Evolutionary conservation across 2,329 filamentous ascomycete species (phyloP), one percentile per base, ranked within the genome.

Genomic region (Apiospora saccharicola): DNA sequence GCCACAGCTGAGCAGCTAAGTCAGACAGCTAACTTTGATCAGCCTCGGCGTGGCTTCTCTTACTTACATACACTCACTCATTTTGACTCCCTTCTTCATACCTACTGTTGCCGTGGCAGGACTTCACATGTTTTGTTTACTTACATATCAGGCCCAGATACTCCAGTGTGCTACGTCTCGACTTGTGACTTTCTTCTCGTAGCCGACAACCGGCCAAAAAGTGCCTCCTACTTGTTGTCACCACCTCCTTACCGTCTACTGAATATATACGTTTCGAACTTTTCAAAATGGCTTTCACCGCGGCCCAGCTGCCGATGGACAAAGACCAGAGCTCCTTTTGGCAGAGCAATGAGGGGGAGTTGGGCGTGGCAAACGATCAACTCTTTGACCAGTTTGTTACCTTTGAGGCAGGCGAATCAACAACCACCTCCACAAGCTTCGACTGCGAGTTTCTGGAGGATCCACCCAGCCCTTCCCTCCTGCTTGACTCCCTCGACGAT

Each of bases 341-440:
- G 79, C 72, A 73, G 41, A 77, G 80, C 72, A 78, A 77, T 75
- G 79, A 78, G 49, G 79, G 79, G 74, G 74, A 78, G 8, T 75
- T 70, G 67, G 49, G 34, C 26, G 74, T 76, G 74, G 71, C 77
- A 70, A 74, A 71, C 44, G 79, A 80, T 22, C 77, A 77, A 72
- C 78, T 80, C 78, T 80, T 80, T 79, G 80, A 81, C 53, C 78
- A 81, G 57, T 81, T 77, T 69, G 67, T 81, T 70, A 79, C 76
- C 77, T 81, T 80, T 78, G 80, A 81, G 49, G 13, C 72, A 26
- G 75, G 75, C 67, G 80, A 80, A 72, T 73, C 74, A 44, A 41
- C 75, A 46, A 71, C 71, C 22, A 79, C 79, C 73, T 72, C 74
- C 26, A 30, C 75, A 49, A 71, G 70, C n/a, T 70, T 76, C 57